Conservation (phyloP, 768 basidiomycete genomes). For the Sporobolomyces pararoseus region DNA sequence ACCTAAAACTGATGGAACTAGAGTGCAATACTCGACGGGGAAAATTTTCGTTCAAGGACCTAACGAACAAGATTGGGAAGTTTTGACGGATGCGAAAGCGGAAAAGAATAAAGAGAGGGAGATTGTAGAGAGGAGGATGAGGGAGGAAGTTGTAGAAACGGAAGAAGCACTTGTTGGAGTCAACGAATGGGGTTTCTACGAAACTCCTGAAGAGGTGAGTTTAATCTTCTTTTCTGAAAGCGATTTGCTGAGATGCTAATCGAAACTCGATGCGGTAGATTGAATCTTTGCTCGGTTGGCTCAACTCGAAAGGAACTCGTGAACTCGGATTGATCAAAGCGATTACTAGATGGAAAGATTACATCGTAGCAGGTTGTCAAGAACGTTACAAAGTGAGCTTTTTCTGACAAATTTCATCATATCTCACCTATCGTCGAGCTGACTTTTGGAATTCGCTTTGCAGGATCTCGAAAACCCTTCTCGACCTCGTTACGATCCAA, state of each 20-base stretch:
- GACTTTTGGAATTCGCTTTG: too few relatives aligned
- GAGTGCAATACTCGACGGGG: conserved; percentile 79
- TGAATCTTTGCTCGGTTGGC: conserved; percentile 77
- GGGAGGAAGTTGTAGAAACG: conserved; percentile 75
- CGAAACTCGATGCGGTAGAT: conserved; percentile 55
- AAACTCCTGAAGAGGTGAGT: conserved; percentile 78
- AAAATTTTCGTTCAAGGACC: conserved; percentile 90
- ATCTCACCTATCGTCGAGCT: too few relatives aligned
- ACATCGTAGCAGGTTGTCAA: conserved; percentile 72
- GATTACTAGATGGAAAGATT: conserved; percentile 77
- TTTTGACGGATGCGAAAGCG: conserved; percentile 52
- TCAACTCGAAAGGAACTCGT: conserved; percentile 85
- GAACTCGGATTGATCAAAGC: conserved; percentile 74
- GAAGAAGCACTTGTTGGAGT: conserved; percentile 65
- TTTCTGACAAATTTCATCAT: neutral
- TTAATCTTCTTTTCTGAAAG: neutral
- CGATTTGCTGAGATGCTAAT: conserved; percentile 14
- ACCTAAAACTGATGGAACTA: conserved; percentile 58
- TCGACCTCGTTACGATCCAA: conserved; percentile 22
- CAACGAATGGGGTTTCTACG: conserved; percentile 88
- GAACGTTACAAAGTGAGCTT: conserved; percentile 49
- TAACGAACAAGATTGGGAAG: conserved; percentile 70
- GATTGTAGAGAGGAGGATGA: conserved; percentile 56
- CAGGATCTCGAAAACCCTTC: conserved; percentile 28
- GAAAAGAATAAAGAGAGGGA: conserved; percentile 54